Percentiles rank a stretch among this genome's conserved stretches.
These are phyloP conservation scores for Ilex asprella DNA, from an alignment of 257 asterid species.

Conservation along the genomic window DNA sequence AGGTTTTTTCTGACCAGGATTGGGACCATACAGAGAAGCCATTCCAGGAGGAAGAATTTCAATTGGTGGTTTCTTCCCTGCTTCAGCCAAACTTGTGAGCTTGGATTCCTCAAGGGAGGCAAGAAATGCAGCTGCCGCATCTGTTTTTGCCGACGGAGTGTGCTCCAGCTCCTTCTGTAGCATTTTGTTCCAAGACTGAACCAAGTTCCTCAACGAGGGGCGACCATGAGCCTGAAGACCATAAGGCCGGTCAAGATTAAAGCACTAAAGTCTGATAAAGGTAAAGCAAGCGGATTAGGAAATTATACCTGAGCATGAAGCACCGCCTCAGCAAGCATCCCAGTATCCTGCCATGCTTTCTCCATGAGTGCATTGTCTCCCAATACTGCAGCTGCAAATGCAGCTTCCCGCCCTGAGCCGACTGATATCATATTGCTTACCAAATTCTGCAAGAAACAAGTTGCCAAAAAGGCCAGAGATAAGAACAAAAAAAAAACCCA, in stretches of 20 bases:
- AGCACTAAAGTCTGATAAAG: conserved; percentile 2
- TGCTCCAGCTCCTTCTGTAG: conserved; percentile 86
- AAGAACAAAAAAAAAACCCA: too few species aligned
- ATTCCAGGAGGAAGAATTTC: conserved; percentile 95
- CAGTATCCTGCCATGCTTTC: conserved; percentile 96
- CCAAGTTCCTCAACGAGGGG: conserved; percentile 76
- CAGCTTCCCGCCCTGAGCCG: conserved; percentile 95
- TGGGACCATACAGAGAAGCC: conserved; percentile 94
- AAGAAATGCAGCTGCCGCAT: conserved; percentile 88
- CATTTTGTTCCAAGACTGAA: conserved; percentile 84
- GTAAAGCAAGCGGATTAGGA: conserved; percentile 5
- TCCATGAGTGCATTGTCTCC: conserved; percentile 97
- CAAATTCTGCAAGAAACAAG: conserved; percentile 57
- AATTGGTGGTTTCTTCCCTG: conserved; percentile 90
- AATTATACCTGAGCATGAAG: conserved; percentile 79
- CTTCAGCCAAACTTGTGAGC: conserved; percentile 88
- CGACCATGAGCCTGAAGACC: conserved; percentile 87
- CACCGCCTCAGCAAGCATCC: conserved; percentile 99
- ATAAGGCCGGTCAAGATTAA: conserved; percentile 9
- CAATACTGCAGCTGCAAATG: conserved; percentile 93
- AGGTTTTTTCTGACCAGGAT: conserved; percentile 64
- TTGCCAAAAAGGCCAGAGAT: neutral
- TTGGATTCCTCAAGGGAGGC: conserved; percentile 96
- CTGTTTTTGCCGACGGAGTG: conserved; percentile 64
- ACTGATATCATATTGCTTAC: conserved; percentile 76